Evolutionary conservation across 1,139 yeast species (phyloP).

Genomic region (Pichia sp.): DNA sequence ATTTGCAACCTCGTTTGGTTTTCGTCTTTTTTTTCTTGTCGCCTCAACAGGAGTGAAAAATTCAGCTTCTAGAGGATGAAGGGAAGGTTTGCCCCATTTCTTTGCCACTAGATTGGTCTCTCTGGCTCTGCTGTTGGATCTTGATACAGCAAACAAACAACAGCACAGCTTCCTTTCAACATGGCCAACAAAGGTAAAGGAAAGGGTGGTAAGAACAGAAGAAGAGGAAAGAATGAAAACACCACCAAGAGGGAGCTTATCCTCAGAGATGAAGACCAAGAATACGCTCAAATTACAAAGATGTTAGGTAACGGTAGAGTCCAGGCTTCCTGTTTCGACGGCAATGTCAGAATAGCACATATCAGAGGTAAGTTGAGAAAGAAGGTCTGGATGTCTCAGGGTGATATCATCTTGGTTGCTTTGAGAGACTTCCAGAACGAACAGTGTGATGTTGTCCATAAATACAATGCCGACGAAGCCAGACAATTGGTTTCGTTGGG

Average conservation of each 20-base stretch:
- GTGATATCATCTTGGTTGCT: conserved; percentile 93
- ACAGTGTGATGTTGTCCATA: conserved; percentile 96
- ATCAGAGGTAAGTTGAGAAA: conserved; percentile 98
- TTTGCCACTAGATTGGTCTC: neutral
- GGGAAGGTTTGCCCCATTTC: neutral
- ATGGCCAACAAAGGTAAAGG: conserved; percentile 34
- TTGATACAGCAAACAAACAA: neutral
- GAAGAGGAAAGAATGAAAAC: conserved; percentile 98
- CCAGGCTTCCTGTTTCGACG: conserved; percentile 93
- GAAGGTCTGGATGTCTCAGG: conserved; percentile 99
- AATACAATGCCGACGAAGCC: conserved; percentile 96
- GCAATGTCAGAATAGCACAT: conserved; percentile 89
- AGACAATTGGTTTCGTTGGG: conserved; percentile 94
- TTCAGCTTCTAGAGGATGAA: neutral
- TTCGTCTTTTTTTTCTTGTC: neutral
- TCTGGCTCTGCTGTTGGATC: neutral
- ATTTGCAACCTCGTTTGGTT: neutral
- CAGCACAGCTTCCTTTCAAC: neutral
- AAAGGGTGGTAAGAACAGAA: conserved; percentile 77
- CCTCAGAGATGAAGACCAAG: conserved; percentile 94
- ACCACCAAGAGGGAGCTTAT: conserved; percentile 92
- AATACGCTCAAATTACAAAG: conserved; percentile 96
- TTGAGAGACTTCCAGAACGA: conserved; percentile 98
- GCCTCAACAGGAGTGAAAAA: neutral
- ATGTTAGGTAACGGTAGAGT: conserved; percentile 98